Evolutionary conservation across 345 rosid genomes (phyloP), one percentile per base, ranked within the genome.

Genomic region (Arabidopsis suecica): DNA sequence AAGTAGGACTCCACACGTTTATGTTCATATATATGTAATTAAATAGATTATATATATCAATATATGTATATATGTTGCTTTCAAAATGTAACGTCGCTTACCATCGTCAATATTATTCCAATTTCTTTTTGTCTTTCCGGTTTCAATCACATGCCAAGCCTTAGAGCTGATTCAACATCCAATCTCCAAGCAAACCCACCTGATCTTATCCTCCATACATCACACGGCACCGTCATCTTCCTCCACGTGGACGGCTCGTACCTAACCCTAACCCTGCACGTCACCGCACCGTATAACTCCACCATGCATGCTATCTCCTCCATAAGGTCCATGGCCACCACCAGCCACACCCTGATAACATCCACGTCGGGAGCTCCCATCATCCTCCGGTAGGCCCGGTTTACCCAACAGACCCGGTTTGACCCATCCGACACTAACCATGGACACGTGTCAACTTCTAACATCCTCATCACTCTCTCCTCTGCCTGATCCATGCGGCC

Each of bases 111-210:
- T 60, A 33, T 47, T 51, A 71, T 41, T 37, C 22, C 33, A 13
- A 8, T 23, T 61, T 41, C 7, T 41, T 61, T 40, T 40, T 13
- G 38, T 63, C 23, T 0, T 56, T 53, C 18, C 23, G 5, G 64
- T 36, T 60, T 58, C 11, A 54, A 1, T 60, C 64, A 78, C 64
- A 25, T 65, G 40, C 89, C 90, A 78, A 93, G 84, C 32, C 84
- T 72, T 33, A 93, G 87, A 10, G 98, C 98, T 71, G 96, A 83
- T 56, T 88, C 78, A 33, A 88, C 83, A 77, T 93, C 98, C 47
- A 93, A 83, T 69, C 94, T 78, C 94, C 97, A 89, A 80, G 94
- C 97, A 79, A 86, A 85, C 64, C 87, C 87, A 68, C 87, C 91
- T n/a, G 79, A 61, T 42, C 83, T 84, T 78, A 86, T 78, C 76